phyloP scores from a whole-genome alignment of 495 filamentous ascomycete species.

The Cladorrhinum samala region DNA sequence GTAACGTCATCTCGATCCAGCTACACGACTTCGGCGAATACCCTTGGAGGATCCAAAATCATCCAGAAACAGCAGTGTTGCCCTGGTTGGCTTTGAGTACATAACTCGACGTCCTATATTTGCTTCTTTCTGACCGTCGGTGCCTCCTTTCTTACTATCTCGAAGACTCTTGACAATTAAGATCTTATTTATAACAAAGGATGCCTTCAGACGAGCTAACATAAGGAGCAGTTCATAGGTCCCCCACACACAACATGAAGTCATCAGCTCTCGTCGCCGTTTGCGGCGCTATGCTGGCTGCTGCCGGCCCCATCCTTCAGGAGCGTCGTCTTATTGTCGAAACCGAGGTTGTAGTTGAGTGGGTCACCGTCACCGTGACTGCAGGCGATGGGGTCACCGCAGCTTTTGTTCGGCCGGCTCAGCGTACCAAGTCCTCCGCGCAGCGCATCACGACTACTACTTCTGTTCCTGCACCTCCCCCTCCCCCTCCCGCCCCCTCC shows the following conservation, averaged over 20 bases:
- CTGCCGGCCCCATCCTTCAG: constrained; percentile 55
- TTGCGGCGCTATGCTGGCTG: constrained; percentile 55
- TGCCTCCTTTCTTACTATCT: too few species aligned
- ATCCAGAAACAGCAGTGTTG: constrained; percentile 30
- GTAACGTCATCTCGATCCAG: constrained; percentile 25
- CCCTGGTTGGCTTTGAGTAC: constrained; percentile 34
- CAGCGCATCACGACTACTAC: constrained; percentile 7
- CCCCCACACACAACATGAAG: constrained; percentile 55
- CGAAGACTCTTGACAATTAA: too few species aligned
- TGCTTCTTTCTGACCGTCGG: too few species aligned
- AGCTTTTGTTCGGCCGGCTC: constrained; percentile 8
- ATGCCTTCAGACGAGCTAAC: not conserved
- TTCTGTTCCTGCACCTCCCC: constrained; percentile 5
- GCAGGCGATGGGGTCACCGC: constrained; percentile 23
- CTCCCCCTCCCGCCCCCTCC: constrained; percentile 15
- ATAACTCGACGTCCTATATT: constrained; percentile 11
- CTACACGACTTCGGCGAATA: constrained; percentile 20
- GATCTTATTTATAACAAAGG: too few species aligned
- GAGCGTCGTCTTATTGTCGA: constrained; percentile 51
- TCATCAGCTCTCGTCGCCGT: constrained; percentile 56
- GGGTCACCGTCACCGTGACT: constrained; percentile 57
- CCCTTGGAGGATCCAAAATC: constrained; percentile 33
- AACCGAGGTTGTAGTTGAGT: constrained; percentile 51
- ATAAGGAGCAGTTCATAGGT: not conserved
- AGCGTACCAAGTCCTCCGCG: constrained; percentile 21